Evolutionary conservation across 257 asterid species (phyloP), one percentile per base, ranked within the genome.

Genomic region (Jaltomata sinuosa): DNA sequence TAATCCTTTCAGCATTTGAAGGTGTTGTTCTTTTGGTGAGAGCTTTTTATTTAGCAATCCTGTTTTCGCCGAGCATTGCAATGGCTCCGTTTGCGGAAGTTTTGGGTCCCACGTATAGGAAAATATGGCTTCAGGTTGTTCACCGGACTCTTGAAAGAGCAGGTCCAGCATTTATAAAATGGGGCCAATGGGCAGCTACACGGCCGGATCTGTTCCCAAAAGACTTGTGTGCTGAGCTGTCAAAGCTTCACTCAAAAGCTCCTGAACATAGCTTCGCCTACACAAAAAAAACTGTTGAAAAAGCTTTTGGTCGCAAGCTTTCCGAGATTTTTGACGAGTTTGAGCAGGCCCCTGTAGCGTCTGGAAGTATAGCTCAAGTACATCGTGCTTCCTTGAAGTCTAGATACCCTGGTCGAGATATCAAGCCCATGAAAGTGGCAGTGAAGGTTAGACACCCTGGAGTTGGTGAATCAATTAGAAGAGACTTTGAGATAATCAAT

Each of bases 181-280:
- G 98, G 99, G 99, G 99, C 86, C 99, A 94, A 85, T 96, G 99
- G 99, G 99, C 98, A 32, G 99, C 98, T 79, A 93, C 99, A 47
- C 93, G 99, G 31, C 99, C 98, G 1, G 99, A 96, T 91, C 94
- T 94, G 50, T 96, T 96, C 68, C 98, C 98, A 18, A 80, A 78
- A 74, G 99, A 96, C 87, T 87, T 96, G 88, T 94, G 99, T 77
- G 65, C 88, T 45, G 98, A 96, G 88, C 90, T 96, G 57, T 92
- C 99, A 53, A 94, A 96, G 92, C 99, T 96, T 91, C 99, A 96
- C 86, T 89, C 88, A 38, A 88, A 93, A 89, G 98, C 99, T 79
- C 99, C 99, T 50, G 91, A 96, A 83, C 99, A 96, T 88, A 93
- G 91, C 90, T 96, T 92, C 85, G 93, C 96, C 61, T 93, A 90